Evolutionary conservation across 345 rosid genomes (phyloP).

Genomic region (Gossypium ekmanianum): DNA sequence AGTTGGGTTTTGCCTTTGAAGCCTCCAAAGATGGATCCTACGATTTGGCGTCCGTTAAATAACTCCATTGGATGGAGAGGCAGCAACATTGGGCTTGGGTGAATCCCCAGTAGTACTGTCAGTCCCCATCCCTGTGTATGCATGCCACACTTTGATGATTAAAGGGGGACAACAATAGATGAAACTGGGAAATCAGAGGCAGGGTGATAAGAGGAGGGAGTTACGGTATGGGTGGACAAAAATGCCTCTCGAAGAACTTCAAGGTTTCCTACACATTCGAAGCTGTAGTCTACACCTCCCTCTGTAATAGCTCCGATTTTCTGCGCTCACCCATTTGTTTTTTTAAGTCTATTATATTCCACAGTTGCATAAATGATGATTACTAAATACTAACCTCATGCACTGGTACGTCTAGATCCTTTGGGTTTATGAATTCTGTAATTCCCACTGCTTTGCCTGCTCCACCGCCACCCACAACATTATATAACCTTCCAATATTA

Average conservation of each 20-base stretch:
- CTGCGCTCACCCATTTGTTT: constrained; percentile 22
- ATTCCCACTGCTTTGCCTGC: constrained; percentile 11
- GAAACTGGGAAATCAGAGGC: background rate
- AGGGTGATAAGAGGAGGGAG: background rate
- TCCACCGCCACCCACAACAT: background rate
- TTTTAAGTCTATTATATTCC: background rate
- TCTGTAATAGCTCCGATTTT: constrained; percentile 43
- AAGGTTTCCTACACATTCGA: constrained; percentile 55
- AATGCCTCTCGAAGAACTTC: constrained; percentile 64
- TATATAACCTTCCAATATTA: too few species aligned
- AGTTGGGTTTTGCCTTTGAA: constrained; percentile 19
- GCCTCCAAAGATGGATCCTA: constrained; percentile 15
- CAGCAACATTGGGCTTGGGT: constrained; percentile 1
- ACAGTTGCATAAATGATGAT: background rate
- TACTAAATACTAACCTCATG: background rate
- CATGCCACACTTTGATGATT: background rate
- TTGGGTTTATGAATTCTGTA: constrained; percentile 15
- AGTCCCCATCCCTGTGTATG: constrained; percentile 9
- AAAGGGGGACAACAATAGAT: background rate
- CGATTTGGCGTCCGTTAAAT: constrained; percentile 4
- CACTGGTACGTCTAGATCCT: constrained; percentile 1
- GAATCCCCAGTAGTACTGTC: constrained; percentile 10
- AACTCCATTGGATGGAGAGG: constrained; percentile 18
- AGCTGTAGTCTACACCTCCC: constrained; percentile 63
- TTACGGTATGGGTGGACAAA: constrained; percentile 27